Conservation (phyloP, 805 yeast species). For the Metschnikowia vanudenii region DNA sequence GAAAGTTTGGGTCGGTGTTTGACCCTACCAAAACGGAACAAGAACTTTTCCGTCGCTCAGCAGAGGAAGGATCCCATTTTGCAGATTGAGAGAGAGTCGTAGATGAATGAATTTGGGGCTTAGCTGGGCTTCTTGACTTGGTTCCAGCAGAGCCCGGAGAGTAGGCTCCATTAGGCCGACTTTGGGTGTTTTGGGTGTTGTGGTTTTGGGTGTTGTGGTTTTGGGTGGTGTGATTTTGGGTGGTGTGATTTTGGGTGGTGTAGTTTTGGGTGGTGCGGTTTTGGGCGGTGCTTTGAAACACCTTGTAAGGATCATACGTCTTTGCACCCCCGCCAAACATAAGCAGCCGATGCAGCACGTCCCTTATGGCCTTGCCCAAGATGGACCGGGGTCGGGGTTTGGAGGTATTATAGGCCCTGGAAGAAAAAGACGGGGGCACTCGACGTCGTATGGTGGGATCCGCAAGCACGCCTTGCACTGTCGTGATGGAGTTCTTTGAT, state of each 20-base stretch:
- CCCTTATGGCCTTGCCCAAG: constrained; percentile 34
- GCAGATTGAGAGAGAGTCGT: no score
- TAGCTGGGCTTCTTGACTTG: not conserved
- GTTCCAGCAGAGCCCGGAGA: not conserved
- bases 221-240: no score
- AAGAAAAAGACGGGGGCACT: not conserved
- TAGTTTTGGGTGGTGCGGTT: no score
- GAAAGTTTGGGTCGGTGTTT: no score
- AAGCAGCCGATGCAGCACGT: constrained; percentile 33
- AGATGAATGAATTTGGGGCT: not conserved
- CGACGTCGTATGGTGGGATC: constrained; percentile 20
- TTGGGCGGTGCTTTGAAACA: no score
- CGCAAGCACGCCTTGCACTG: constrained; percentile 15
- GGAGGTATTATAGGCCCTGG: not conserved
- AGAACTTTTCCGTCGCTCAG: no score
- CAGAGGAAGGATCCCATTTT: no score
- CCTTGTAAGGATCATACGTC: constrained; percentile 13
- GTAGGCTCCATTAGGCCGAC: not conserved
- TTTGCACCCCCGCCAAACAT: constrained; percentile 26
- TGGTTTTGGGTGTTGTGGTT: no score
- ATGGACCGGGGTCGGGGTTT: constrained; percentile 24
- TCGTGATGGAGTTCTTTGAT: constrained; percentile 39
- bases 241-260: no score
- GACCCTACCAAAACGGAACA: no score
- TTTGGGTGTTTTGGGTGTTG: not conserved